Evolutionary conservation across 2,329 filamentous ascomycete species (phyloP), one percentile per base, ranked within the genome.

Genomic region (Thermochaetoides dissita): DNA sequence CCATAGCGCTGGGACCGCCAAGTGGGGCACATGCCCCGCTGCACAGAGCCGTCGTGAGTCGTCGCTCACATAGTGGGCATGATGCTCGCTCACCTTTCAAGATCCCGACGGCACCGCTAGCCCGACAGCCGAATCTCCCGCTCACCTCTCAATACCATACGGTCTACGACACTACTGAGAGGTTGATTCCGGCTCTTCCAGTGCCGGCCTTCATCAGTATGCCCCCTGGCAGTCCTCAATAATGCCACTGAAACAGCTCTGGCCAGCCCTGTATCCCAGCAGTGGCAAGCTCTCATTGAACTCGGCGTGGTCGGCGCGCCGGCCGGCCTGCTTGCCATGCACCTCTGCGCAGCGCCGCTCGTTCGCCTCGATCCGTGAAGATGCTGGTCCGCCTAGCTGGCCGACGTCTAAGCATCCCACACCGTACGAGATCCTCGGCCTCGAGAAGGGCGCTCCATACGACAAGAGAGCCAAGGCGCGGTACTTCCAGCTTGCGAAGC

Each of bases 401-500:
- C 73, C 74, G 2, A 56, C 58, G 6, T 56, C 58, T 6, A 47
- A 56, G 12, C 56, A 68, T 34, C 84, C 84, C 1, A 89, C 88
- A 0, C 91, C 91, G 1, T 96, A 98, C 64, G 84, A 96, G 55
- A 84, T 98, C 57, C 79, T 96, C 55, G 68, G 73, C 46, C 60
- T 66, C 38, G 54, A 60, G 41, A 60, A 62, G 30, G 66, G 67
- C 44, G 77, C 76, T 10, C 72, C 77, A 2, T 96, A 98, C 61
- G 80, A 75, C 48, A 96, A 98, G 62, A 24, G 5, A 24, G 17
- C 17, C 3, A 24, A 24, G 17, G 65, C 71, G 36, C 77, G 77
- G 46, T 98, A 87, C 69, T 91, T 93, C 61, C 74, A 89, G 56
- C 75, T 98, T 40, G 91, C 94, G 44, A 98, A 96, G 66, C 69